Evolutionary conservation across 2,329 filamentous ascomycete genomes (phyloP).

Genomic region (Penicillium sp.): DNA sequence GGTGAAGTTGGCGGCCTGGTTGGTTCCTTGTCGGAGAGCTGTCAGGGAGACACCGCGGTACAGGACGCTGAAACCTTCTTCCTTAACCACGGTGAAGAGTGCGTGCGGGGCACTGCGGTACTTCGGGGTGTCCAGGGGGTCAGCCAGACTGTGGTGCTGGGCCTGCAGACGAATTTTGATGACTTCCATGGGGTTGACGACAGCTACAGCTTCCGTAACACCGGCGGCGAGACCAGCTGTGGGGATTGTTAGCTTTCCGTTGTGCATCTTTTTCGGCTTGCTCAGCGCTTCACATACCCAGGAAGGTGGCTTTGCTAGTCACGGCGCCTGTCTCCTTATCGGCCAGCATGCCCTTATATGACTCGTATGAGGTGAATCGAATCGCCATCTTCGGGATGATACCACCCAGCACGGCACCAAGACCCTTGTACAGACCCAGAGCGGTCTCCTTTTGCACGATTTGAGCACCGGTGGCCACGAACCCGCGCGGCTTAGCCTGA

Average conservation of each 20-base stretch:
- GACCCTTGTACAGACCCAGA: slow-evolving; percentile 91
- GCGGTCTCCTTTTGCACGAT: slow-evolving; percentile 90
- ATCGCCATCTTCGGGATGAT: slow-evolving; percentile 99
- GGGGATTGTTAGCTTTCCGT: background rate
- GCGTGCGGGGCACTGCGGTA: slow-evolving; percentile 90
- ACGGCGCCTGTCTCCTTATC: slow-evolving; percentile 66
- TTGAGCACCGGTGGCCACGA: slow-evolving; percentile 78
- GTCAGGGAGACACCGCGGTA: slow-evolving; percentile 94
- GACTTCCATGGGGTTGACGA: slow-evolving; percentile 98
- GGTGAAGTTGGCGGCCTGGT: slow-evolving; percentile 98
- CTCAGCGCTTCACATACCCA: slow-evolving; percentile 51
- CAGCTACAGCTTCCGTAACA: slow-evolving; percentile 91
- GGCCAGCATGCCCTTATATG: slow-evolving; percentile 82
- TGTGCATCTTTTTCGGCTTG: background rate
- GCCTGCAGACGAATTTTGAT: slow-evolving; percentile 98
- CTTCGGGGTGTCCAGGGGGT: slow-evolving; percentile 93
- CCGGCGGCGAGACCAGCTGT: slow-evolving; percentile 84
- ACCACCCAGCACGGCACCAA: slow-evolving; percentile 93
- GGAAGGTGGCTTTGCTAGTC: slow-evolving; percentile 69
- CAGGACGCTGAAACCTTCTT: slow-evolving; percentile 83
- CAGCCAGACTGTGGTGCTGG: slow-evolving; percentile 96
- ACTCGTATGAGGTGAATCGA: slow-evolving; percentile 95
- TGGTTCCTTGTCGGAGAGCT: slow-evolving; percentile 88
- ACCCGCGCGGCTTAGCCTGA: slow-evolving; percentile 74
- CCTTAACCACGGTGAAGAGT: slow-evolving; percentile 82